Base-by-base conservation (phyloP, 768 basidiomycete species). In the Russula brevipes region DNA sequence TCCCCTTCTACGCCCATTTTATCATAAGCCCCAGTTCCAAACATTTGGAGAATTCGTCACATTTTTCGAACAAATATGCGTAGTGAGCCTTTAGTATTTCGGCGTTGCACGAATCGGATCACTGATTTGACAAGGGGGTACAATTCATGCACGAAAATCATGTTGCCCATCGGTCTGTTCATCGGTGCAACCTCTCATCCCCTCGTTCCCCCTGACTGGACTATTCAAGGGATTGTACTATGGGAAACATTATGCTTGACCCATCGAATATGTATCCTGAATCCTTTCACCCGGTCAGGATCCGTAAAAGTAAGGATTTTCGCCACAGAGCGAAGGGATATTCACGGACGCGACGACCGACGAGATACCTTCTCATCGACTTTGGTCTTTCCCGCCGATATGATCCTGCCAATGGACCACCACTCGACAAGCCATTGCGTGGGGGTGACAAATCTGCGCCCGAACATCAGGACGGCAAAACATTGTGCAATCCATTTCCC, bases 1-100 rank as follows among this genome's bases (percentile, higher is more conserved):
- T 59, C 69, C 73, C 2, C 63, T 67, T 6, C 53, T 74, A 3
- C 67, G 72, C n/a, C 69, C 63, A 2, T 69, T 65, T 55, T 59
- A 74, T 55, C 59, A 74, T 49, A 46, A 72, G 31, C 74, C 74
- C 0, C 61, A 45, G 0, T 66, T 74, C 11, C 44, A 46, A 7
- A 67, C 60, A 3, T 52, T 70, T 1, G 71, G 70, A 11, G 69
- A 72, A 33, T 65, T 69, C 12, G 41, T 72, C 5, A 66, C 69
- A 0, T 70, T 73, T 41, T 62, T 69, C 14, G 49, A 57, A 17
- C 72, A 73, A 42, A 46, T 66, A n/a, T 56, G 71, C 1, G 66
- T 71, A 61, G 69, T 69, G 24, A 16, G 45, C 33, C 12, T 5
- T 49, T 11, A 39, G 24, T 57, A 1, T 4, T 19, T 4, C 8